phyloP scores from a whole-genome alignment of 2,329 filamentous ascomycete species.

The Trichophyton verrucosum region DNA sequence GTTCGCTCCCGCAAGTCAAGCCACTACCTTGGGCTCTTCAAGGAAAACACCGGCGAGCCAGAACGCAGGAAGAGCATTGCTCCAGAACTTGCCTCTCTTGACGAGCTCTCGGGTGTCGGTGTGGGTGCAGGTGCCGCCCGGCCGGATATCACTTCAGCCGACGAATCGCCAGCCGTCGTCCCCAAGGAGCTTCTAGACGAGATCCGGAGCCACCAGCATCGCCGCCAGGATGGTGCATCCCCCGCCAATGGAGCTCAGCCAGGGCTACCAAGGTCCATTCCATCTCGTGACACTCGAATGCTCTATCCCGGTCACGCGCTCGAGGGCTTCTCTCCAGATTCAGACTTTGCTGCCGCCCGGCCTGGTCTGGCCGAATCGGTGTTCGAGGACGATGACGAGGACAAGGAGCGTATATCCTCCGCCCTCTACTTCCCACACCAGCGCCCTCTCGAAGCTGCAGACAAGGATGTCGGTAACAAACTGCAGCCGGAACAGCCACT shows the following conservation, averaged over 20 bases:
- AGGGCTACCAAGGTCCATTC: background rate
- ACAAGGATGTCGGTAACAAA: background rate
- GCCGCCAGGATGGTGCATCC: too few species aligned
- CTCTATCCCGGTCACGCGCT: background rate
- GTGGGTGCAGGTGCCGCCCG: too few species aligned
- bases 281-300: background rate
- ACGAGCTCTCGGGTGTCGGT: background rate
- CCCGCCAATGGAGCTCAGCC: background rate
- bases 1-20: constrained; percentile 53
- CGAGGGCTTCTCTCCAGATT: constrained; percentile 5
- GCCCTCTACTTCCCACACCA: constrained; percentile 54
- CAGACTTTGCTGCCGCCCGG: background rate
- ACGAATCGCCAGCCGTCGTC: background rate
- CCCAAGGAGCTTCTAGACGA: background rate
- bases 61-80: constrained; percentile 34
- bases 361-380: constrained; percentile 3
- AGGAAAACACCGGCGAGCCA: constrained; percentile 46
- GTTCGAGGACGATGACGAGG: constrained; percentile 35
- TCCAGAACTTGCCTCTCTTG: background rate
- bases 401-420: constrained; percentile 52
- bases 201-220: background rate
- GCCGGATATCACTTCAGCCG: background rate
- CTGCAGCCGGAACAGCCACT: background rate
- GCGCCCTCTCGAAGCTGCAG: constrained; percentile 32
- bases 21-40: constrained; percentile 53